Base-by-base conservation (phyloP, 305 asterid genomes). In the Fraxinus ornus region DNA sequence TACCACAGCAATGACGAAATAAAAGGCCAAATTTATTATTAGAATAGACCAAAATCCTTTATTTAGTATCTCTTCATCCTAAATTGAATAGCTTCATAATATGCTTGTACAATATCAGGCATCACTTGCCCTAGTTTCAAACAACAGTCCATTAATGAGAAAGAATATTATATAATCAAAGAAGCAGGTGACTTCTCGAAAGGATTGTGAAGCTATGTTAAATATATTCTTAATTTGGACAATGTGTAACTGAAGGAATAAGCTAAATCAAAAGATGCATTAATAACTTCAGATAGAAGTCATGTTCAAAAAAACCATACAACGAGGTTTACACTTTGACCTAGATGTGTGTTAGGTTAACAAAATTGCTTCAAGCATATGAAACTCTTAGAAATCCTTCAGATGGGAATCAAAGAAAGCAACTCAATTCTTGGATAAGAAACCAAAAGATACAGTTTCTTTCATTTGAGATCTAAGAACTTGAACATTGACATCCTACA, bases 71-170 rank as follows among this genome's bases (percentile, higher is more conserved):
- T 36, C 6, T 47, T 52, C 81, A 36, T 44, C 21, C 60, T 19
- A 44, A 79, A 41, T 78, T 64, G 73, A 64, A 24, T 64, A 64
- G 78, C 49, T 60, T 85, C 75, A 44, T n/a, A 30, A 80, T 49
- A 47, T 39, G 77, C 86, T 71, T 66, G 21, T 73, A 81, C 19
- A 75, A 21, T 62, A 78, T 79, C 76, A 76, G 22, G 75, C 32
- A n/a, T 36, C 36, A 35, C 60, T 28, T 36, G 77, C 73, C 19
- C 44, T 4, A 74, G 68, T 47, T 21, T 68, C 64, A 72, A 80
- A 80, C 73, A 55, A 75, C 30, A 37, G 55, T 55, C 36, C 36
- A 71, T 33, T n/a, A 15, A 13, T 4, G 5, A 72, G 76, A 37
- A 84, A 62, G 78, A 62, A 73, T 47, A 57, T 64, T 26, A 9